These are phyloP conservation scores for Lepidium sativum DNA, from an alignment of 345 rosid genomes.

Conservation along the genomic window DNA sequence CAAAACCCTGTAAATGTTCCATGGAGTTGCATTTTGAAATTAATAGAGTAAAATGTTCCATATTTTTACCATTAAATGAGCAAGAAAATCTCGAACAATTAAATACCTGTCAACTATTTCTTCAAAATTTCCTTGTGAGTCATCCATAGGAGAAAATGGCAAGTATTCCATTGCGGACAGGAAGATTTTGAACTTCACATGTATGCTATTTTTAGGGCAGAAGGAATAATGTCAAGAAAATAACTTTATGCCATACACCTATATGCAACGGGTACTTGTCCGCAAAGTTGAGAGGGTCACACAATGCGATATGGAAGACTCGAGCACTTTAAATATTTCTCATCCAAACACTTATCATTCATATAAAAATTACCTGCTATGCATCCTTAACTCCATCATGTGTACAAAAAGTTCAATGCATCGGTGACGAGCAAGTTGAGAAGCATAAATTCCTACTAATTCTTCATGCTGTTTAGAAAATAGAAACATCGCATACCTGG, in stretches of 20 bases:
- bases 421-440: slow-evolving; percentile 90
- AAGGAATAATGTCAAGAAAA: slow-evolving; percentile 13
- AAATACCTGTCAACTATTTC: slow-evolving; percentile 89
- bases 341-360: not conserved
- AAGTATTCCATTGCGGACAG: slow-evolving; percentile 85
- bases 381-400: slow-evolving; percentile 94
- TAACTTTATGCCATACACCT: not conserved
- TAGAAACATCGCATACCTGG: slow-evolving; percentile 91
- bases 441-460: slow-evolving; percentile 90
- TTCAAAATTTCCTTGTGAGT: slow-evolving; percentile 83
- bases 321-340: not conserved
- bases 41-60: slow-evolving; percentile 2
- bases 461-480: slow-evolving; percentile 96
- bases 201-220: slow-evolving; percentile 44
- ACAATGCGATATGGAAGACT: slow-evolving; percentile 2
- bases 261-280: not conserved
- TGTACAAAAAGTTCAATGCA: slow-evolving; percentile 95
- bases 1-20: slow-evolving; percentile 55
- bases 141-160: slow-evolving; percentile 64
- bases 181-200: slow-evolving; percentile 85
- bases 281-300: not conserved
- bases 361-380: slow-evolving; percentile 54
- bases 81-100: slow-evolving; percentile 10
- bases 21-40: slow-evolving; percentile 15
- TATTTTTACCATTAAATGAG: not conserved